Percentiles rank a stretch among this genome's conserved stretches.
Evolutionary conservation across 78 protist species (phyloP).

Genomic region (Speleostelium caveatum): DNA sequence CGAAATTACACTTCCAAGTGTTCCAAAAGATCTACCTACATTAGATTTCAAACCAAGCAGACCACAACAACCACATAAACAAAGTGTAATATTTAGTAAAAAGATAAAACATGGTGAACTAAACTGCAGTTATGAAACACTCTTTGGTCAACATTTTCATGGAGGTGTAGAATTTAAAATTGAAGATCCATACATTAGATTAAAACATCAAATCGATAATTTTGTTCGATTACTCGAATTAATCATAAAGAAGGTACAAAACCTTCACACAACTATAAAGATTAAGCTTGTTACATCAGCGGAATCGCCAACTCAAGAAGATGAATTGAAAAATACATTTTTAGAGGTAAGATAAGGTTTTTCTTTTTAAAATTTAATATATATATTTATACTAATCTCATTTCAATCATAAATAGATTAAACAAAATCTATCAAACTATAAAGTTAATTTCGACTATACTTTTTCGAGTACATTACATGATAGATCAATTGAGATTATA

Average conservation of each 20-base stretch:
- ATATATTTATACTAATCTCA: too few relatives aligned
- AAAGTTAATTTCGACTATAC: constrained; percentile 21
- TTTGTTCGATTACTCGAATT: constrained; percentile 28
- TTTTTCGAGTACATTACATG: constrained; percentile 51
- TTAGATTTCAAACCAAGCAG: constrained; percentile 9
- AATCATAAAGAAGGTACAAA: neutral
- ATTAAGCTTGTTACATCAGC: constrained; percentile 19
- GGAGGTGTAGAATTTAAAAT: constrained; percentile 5
- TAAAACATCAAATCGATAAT: constrained; percentile 61
- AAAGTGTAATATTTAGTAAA: constrained; percentile 2
- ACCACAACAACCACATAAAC: neutral
- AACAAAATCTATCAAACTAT: too few relatives aligned
- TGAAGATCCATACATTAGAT: constrained; percentile 71
- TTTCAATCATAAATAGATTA: too few relatives aligned
- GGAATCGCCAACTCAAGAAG: constrained; percentile 37
- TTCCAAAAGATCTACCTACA: constrained; percentile 7
- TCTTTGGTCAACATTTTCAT: constrained; percentile 33
- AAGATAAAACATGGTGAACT: constrained; percentile 31
- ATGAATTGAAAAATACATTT: constrained; percentile 14
- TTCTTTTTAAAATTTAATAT: too few relatives aligned
- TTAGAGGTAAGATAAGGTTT: constrained; percentile 12
- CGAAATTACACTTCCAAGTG: constrained; percentile 30
- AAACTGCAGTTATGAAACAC: constrained; percentile 25
- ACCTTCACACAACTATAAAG: neutral
- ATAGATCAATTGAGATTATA: constrained; percentile 20